These are phyloP conservation scores for Luffa aegyptiaca DNA, from an alignment of 306 rosid genomes.

Conservation along the genomic window DNA sequence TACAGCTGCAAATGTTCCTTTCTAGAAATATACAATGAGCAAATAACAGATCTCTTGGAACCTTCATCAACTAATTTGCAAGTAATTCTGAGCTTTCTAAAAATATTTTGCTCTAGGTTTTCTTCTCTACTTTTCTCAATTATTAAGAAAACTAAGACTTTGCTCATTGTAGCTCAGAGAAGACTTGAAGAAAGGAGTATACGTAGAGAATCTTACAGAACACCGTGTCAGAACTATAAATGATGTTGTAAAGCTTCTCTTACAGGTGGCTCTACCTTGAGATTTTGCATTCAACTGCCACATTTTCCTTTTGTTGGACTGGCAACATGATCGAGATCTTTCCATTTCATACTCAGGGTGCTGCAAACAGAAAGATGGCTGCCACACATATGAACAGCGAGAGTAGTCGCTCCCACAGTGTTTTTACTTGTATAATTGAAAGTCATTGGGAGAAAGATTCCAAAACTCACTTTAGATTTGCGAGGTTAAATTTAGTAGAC, in stretches of 20 bases:
- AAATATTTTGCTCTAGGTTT: constrained; percentile 16
- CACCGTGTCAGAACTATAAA: constrained; percentile 50
- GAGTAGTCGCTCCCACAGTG: constrained; percentile 96
- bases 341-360: constrained; percentile 49
- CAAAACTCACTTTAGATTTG: constrained; percentile 73
- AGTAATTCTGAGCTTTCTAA: constrained; percentile 32
- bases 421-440: constrained; percentile 88
- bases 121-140: neutral
- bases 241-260: constrained; percentile 78
- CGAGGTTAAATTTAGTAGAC: constrained; percentile 91
- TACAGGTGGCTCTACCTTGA: constrained; percentile 43
- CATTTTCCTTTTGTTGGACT: constrained; percentile 1
- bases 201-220: constrained; percentile 86
- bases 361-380: constrained; percentile 88
- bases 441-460: constrained; percentile 92
- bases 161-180: constrained; percentile 73
- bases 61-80: constrained; percentile 87
- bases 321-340: constrained; percentile 7
- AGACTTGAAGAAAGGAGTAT: constrained; percentile 93
- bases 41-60: constrained; percentile 88
- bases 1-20: constrained; percentile 94
- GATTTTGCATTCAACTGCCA: neutral
- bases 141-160: neutral
- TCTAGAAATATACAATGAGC: constrained; percentile 92
- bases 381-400: constrained; percentile 88